Conservation (phyloP, 2,329 filamentous ascomycete species). For the Sporothrix sp. region DNA sequence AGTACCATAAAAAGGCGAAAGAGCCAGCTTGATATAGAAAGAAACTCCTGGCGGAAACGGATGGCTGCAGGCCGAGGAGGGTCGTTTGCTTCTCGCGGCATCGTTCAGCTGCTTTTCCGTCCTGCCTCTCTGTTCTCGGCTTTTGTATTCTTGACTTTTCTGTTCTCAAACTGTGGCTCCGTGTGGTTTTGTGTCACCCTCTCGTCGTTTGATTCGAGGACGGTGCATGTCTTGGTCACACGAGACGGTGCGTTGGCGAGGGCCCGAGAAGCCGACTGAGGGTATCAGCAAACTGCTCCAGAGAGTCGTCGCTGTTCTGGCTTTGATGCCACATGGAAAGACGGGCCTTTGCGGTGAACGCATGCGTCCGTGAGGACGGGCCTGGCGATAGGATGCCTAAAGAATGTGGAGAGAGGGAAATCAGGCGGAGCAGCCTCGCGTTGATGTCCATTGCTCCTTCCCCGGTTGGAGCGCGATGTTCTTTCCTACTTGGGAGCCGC, state of each 20-base stretch:
- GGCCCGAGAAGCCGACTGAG: neutral
- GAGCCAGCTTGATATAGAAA: too few relatives aligned
- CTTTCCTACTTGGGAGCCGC: conserved; percentile 1
- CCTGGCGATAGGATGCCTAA: neutral
- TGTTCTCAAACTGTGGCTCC: neutral
- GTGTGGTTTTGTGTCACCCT: neutral
- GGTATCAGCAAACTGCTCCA: neutral
- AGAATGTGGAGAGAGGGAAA: neutral
- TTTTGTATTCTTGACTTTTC: neutral
- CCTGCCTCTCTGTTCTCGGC: neutral
- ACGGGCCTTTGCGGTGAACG: too few relatives aligned
- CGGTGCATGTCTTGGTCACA: neutral
- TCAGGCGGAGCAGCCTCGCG: too few relatives aligned
- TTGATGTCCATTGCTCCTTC: neutral
- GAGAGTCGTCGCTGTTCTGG: neutral
- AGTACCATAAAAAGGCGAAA: neutral
- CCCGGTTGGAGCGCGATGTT: neutral
- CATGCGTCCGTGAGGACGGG: too few relatives aligned
- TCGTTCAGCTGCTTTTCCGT: neutral
- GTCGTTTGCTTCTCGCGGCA: neutral
- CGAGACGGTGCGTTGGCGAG: neutral
- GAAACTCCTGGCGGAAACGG: too few relatives aligned
- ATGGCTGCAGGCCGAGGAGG: neutral
- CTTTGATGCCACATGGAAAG: too few relatives aligned
- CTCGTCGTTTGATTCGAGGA: neutral